Percentiles rank a stretch among this genome's conserved stretches.
These are phyloP conservation scores for Exophiala sp. DNA, from an alignment of 2,329 filamentous ascomycete genomes.

Conservation along the genomic window DNA sequence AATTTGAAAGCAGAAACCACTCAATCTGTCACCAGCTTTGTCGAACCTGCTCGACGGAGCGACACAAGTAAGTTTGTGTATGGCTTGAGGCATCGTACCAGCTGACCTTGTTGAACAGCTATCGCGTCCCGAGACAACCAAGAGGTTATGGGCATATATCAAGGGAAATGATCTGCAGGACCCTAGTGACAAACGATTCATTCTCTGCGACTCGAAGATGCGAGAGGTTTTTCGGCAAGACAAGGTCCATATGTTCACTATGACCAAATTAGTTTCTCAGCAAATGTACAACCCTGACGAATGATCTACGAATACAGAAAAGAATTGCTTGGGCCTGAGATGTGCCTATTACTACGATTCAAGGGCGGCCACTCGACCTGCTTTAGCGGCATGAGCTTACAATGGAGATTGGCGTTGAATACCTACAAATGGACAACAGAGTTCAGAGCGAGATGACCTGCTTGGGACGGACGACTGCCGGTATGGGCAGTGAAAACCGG, in stretches of 20 bases:
- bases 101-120: conserved; percentile 52
- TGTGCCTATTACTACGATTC: no score
- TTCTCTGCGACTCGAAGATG: conserved; percentile 87
- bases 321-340: neutral
- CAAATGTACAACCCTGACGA: conserved; percentile 86
- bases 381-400: no score
- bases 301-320: conserved; percentile 33
- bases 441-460: no score
- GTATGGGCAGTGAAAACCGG: neutral
- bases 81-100: conserved; percentile 1
- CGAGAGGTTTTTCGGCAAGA: conserved; percentile 87
- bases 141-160: conserved; percentile 94
- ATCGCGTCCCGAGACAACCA: conserved; percentile 91
- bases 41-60: conserved; percentile 45
- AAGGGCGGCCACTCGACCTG: no score
- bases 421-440: neutral
- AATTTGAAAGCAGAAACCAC: conserved; percentile 38
- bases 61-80: conserved; percentile 38
- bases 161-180: conserved; percentile 86
- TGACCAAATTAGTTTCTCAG: conserved; percentile 93
- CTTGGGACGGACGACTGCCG: neutral
- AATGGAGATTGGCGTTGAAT: neutral
- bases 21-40: conserved; percentile 45
- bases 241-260: conserved; percentile 96
- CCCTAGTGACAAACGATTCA: conserved; percentile 85